phyloP scores from a whole-genome alignment of 208 protist species.

The Acanthamoeba castellanii region DNA sequence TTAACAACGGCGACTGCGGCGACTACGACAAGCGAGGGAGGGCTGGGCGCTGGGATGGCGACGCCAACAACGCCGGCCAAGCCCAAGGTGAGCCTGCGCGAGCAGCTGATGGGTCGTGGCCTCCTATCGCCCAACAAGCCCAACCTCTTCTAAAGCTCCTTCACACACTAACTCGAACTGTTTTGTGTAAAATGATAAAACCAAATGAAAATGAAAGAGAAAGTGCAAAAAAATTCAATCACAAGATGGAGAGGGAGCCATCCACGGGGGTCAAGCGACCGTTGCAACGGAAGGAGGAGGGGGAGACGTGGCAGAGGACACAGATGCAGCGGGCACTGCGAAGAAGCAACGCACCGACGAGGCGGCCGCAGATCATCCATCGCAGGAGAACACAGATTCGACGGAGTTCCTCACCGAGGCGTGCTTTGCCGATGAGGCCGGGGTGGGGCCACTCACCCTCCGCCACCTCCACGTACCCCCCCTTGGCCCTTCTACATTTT shows the following conservation, averaged over 20 bases:
- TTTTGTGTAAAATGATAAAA: not conserved
- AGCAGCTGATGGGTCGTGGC: constrained; percentile 33
- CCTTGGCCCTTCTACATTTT: not conserved
- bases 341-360: too few relatives aligned
- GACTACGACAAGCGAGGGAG: not conserved
- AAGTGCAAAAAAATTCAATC: too few relatives aligned
- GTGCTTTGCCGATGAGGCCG: not conserved
- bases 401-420: not conserved
- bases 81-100: constrained; percentile 55
- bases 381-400: too few relatives aligned
- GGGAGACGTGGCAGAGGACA: too few relatives aligned
- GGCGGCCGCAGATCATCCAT: too few relatives aligned
- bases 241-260: too few relatives aligned
- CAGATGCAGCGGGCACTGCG: too few relatives aligned
- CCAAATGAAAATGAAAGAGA: too few relatives aligned
- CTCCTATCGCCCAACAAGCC: constrained; percentile 12
- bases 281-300: too few relatives aligned
- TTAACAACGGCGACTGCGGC: not conserved
- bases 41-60: not conserved
- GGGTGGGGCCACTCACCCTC: not conserved
- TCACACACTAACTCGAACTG: too few relatives aligned
- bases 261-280: too few relatives aligned
- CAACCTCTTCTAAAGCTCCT: not conserved
- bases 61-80: constrained; percentile 14
- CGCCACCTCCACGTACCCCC: not conserved